Conservation (phyloP, 1,284 basidiomycete species). For the Ustanciosporium gigantosporum region DNA sequence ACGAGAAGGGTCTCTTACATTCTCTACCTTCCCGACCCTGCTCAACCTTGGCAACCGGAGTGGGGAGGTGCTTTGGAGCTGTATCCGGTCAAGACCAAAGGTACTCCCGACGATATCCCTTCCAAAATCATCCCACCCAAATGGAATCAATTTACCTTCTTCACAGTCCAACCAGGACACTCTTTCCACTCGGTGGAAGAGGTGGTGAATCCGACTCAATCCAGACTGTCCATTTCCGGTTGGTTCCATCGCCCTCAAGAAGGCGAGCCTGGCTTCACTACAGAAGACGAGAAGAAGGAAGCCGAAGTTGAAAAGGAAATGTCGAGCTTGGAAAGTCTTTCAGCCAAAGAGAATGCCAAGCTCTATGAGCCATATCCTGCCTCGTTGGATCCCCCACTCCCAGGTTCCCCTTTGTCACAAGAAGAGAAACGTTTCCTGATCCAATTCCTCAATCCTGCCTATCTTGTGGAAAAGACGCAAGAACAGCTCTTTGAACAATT, state of each 20-base stretch:
- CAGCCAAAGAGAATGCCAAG: conserved; percentile 70
- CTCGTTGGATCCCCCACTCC: conserved; percentile 39
- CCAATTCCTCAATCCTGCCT: conserved; percentile 84
- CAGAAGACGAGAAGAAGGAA: conserved; percentile 65
- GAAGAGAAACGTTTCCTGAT: conserved; percentile 56
- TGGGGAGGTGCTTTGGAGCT: conserved; percentile 95
- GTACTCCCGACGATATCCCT: conserved; percentile 49
- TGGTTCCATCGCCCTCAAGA: conserved; percentile 88
- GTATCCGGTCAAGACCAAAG: conserved; percentile 69
- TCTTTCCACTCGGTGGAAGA: conserved; percentile 98
- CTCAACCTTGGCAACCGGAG: conserved; percentile 70
- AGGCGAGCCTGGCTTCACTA: conserved; percentile 83
- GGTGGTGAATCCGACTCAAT: conserved; percentile 65
- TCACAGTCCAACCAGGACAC: conserved; percentile 79
- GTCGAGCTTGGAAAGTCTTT: conserved; percentile 64
- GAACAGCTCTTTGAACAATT: conserved; percentile 80
- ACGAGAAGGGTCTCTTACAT: conserved; percentile 94
- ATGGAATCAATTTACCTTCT: conserved; percentile 97
- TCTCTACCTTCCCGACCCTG: conserved; percentile 89
- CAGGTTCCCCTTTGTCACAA: conserved; percentile 48
- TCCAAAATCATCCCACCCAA: conserved; percentile 61
- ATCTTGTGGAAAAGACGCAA: conserved; percentile 81
- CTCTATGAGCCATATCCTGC: conserved; percentile 65
- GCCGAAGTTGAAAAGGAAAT: conserved; percentile 48
- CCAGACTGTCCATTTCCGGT: conserved; percentile 79